Evolutionary conservation across 148 eudicot genomes (phyloP), one percentile per base, ranked within the genome.

Genomic region (Chenopodium formosanum): DNA sequence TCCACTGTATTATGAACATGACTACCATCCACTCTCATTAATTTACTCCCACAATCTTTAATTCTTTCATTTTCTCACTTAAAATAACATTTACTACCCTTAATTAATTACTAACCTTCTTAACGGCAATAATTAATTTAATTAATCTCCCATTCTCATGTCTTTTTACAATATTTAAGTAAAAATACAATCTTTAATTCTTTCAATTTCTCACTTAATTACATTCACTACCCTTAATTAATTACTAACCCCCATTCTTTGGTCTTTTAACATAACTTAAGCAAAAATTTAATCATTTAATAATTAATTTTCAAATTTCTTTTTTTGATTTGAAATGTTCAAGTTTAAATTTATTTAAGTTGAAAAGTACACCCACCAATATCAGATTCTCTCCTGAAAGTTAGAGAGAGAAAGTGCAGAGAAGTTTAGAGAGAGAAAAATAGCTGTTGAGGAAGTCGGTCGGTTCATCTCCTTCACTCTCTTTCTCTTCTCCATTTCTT

Each of bases 381-480:
- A 74, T 63, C 40, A 77, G 77, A 78, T 56, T 71, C 77, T 71
- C 73, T 20, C 69, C 77, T 27, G 23, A 44, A 29, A 60, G 70
- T 56, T 40, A 48, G 75, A 73, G 58, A 50, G 70, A 60, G 63
- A 72, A 47, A 78, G 53, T 50, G 12, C 3, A 9, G 13, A 6
- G 12, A 9, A 13, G 52, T 1, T 2, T 31, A 83, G 58, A 72
- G 52, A 71, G 66, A 71, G 23, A 79, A 22, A 67, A 1, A 63
- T 62, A 72, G 70, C 76, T 78, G 73, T 79, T 78, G 74, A 12
- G 22, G 73, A 76, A 19, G 75, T 79, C 82, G 81, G 79, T 75
- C 75, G 17, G 34, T 68, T 76, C 50, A 34, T 82, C 77, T 52
- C 13, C 66, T 23, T 76, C 70, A 52, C 67, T 80, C 69, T n/a